Percentiles rank a stretch among this genome's conserved stretches.
Evolutionary conservation across 75 land plant genomes (phyloP).

Genomic region (Azolla pinnata): DNA sequence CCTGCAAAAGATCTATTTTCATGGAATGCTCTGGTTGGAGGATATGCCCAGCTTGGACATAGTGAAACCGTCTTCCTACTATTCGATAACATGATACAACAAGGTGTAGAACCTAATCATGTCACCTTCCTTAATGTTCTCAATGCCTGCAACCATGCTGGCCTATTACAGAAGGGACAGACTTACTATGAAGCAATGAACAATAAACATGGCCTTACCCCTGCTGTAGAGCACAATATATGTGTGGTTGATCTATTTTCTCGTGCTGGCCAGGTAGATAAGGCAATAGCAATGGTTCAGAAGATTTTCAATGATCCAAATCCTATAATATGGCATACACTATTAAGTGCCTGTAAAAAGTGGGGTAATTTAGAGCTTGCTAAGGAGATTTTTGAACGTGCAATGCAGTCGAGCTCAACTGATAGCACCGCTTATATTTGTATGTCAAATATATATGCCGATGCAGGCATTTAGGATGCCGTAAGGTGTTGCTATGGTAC

Average conservation of each 20-base stretch:
- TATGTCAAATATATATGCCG: slow-evolving; percentile 15
- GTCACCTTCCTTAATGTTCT: slow-evolving; percentile 11
- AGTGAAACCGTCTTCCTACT: neutral
- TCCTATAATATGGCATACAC: slow-evolving; percentile 6
- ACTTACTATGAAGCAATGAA: slow-evolving; percentile 7
- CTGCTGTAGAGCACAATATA: slow-evolving; percentile 8
- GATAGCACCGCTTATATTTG: slow-evolving; percentile 6
- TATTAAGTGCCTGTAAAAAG: slow-evolving; percentile 7
- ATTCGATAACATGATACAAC: slow-evolving; percentile 4
- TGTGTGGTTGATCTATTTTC: slow-evolving; percentile 16
- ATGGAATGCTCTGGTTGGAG: slow-evolving; percentile 11
- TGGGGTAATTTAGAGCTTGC: slow-evolving; percentile 7
- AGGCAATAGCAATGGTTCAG: slow-evolving; percentile 7
- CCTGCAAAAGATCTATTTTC: slow-evolving; percentile 3
- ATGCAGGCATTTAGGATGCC: no score
- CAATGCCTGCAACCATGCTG: slow-evolving; percentile 9
- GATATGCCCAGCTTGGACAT: slow-evolving; percentile 8
- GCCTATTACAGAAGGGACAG: slow-evolving; percentile 5
- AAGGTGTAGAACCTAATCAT: slow-evolving; percentile 1
- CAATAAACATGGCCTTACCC: neutral
- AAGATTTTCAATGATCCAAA: slow-evolving; percentile 6
- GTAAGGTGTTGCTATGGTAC: no score
- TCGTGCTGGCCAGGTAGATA: slow-evolving; percentile 4
- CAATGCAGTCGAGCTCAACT: neutral
- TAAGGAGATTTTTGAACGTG: slow-evolving; percentile 6